Base-by-base conservation (phyloP, 345 rosid species). In the Theobroma cacao region DNA sequence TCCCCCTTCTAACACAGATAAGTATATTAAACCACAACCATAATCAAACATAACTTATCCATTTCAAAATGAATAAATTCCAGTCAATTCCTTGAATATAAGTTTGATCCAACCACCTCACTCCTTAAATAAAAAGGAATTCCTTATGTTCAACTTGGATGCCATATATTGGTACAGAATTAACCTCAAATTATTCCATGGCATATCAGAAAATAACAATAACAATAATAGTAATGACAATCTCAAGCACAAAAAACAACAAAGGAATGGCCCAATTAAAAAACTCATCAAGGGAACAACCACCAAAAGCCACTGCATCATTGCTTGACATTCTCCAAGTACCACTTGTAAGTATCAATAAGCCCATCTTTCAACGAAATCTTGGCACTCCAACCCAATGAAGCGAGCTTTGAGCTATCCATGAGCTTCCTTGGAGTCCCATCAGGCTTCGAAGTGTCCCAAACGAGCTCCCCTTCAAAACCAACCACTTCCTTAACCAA, bases 381-480 rank as follows among this genome's bases (percentile, higher is more conserved):
- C 88, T 92, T 92, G 0, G 99, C 90, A 1, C 66, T 78, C 98
- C 98, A 96, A 7, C 98, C 99, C 85, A 96, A 84, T 15, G 81
- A 86, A 0, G 90, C 87, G 0, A 94, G 89, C 90, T 89, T 92
- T 0, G 99, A 89, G 86, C 88, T 94, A 80, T 96, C 98, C 98
- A 96, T 96, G 71, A 96, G 87, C 86, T 96, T 96, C 88, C 98
- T 85, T 0, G 98, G 98, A 28, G 98, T 94, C 73, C 98, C 99
- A 45, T 96, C 99, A 0, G 97, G 99, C 82, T 96, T 96, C 0
- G 91, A 85, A 12, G 82, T 72, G 63, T 94, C 98, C 99, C 99
- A 96, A 71, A 88, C 91, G 48, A 96, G 95, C 79, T 89, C 86
- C 0, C 99, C 99, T 75, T 89, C 61, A 48, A 91, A 96, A 36